Evolutionary conservation across 441 rosid genomes (phyloP).

Genomic region (Brassica hybrid): DNA sequence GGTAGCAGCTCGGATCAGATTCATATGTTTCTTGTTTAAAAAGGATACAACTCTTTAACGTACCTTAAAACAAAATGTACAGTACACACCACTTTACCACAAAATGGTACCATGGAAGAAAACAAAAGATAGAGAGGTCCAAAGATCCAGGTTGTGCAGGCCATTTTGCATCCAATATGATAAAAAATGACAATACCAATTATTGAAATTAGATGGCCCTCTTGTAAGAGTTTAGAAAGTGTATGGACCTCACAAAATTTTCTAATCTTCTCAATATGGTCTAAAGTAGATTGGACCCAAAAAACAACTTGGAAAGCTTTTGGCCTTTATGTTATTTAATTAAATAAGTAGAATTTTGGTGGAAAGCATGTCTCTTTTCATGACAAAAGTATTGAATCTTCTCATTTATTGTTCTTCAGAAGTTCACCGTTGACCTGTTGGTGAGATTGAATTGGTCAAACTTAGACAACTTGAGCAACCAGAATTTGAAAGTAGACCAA

Average conservation of each 20-base stretch:
- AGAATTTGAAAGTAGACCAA: slow-evolving; percentile 37
- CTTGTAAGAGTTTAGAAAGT: neutral
- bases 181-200: slow-evolving; percentile 10
- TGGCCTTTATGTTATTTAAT: slow-evolving; percentile 17
- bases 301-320: no score
- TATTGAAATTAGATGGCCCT: slow-evolving; percentile 10
- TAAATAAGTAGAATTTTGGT: no score
- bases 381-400: slow-evolving; percentile 18
- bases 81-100: slow-evolving; percentile 4
- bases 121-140: neutral
- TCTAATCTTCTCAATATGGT: slow-evolving; percentile 8
- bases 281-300: slow-evolving; percentile 26
- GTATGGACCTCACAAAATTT: slow-evolving; percentile 4
- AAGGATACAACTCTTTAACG: neutral
- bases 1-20: neutral
- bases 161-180: slow-evolving; percentile 15
- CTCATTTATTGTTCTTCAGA: slow-evolving; percentile 3
- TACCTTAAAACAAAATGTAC: no score
- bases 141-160: neutral
- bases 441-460: slow-evolving; percentile 28
- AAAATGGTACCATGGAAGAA: slow-evolving; percentile 1
- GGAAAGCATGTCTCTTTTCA: no score
- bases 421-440: slow-evolving; percentile 30
- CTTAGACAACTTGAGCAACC: slow-evolving; percentile 28
- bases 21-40: neutral